phyloP scores from a whole-genome alignment of 1,284 basidiomycete species.

The Leccinum fuscescens region DNA sequence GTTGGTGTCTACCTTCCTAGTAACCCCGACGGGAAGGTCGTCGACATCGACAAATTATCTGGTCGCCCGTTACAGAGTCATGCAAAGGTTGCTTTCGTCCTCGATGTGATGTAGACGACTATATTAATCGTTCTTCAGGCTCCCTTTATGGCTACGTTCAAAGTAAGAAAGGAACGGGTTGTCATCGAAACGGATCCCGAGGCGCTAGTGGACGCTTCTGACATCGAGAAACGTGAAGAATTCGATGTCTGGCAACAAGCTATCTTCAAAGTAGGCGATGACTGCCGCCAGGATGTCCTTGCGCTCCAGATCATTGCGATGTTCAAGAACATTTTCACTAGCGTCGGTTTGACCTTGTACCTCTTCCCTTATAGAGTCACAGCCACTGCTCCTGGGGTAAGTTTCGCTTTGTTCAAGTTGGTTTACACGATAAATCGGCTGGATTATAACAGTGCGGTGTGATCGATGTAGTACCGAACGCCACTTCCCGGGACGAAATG shows the following conservation, averaged over 20 bases:
- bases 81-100: conserved; percentile 71
- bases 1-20: conserved; percentile 96
- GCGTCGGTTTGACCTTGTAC: conserved; percentile 87
- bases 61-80: conserved; percentile 96
- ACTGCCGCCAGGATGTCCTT: conserved; percentile 96
- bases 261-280: conserved; percentile 99
- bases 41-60: conserved; percentile 96
- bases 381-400: conserved; percentile 92
- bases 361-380: conserved; percentile 97
- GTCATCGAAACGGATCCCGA: conserved; percentile 66
- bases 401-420: conserved; percentile 14
- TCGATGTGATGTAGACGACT: background rate
- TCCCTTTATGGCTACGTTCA: conserved; percentile 99
- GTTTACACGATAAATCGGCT: conserved; percentile 2
- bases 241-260: conserved; percentile 97
- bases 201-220: conserved; percentile 59
- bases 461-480: conserved; percentile 97
- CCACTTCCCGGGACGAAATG: conserved; percentile 99
- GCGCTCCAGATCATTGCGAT: conserved; percentile 98
- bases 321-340: conserved; percentile 98
- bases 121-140: conserved; percentile 53
- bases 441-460: conserved; percentile 76
- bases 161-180: conserved; percentile 82
- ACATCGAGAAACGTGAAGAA: conserved; percentile 56
- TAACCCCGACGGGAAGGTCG: conserved; percentile 94